These are phyloP conservation scores for Dichotomopilus funicola DNA, from an alignment of 2,329 filamentous ascomycete species.

Conservation along the genomic window DNA sequence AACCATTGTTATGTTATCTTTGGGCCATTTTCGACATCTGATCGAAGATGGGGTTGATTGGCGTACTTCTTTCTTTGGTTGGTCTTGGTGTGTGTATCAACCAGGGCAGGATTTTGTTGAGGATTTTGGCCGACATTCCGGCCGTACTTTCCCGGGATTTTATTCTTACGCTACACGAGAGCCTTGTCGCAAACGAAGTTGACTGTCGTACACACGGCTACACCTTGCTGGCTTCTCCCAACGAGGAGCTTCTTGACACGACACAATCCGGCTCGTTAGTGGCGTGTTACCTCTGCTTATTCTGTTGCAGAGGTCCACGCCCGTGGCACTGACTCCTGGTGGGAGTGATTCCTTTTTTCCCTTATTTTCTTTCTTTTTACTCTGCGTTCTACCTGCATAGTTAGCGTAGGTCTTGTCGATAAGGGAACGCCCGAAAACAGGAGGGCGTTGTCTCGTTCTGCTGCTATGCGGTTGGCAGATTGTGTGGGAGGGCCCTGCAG, in stretches of 20 bases:
- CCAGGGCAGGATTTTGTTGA: no score
- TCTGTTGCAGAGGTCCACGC: background rate
- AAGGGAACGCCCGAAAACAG: background rate
- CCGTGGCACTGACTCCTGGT: background rate
- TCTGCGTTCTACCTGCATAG: background rate
- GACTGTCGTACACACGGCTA: no score
- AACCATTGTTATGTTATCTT: no score
- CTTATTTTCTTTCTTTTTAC: background rate
- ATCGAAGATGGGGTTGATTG: no score
- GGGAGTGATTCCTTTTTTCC: background rate
- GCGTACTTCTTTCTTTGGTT: no score
- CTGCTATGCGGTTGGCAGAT: background rate
- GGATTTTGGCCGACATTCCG: no score
- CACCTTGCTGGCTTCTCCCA: background rate
- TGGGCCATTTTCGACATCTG: no score
- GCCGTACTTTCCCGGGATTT: no score
- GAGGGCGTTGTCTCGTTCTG: background rate
- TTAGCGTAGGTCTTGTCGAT: background rate
- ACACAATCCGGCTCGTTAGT: background rate
- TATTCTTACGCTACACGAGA: no score
- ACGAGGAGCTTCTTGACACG: background rate
- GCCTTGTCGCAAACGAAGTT: no score
- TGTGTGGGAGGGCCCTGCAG: no score
- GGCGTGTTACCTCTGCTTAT: background rate
- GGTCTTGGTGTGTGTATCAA: no score